These are phyloP conservation scores for Entoloma clypeatum DNA, from an alignment of 1,284 basidiomycete genomes.

Conservation along the genomic window DNA sequence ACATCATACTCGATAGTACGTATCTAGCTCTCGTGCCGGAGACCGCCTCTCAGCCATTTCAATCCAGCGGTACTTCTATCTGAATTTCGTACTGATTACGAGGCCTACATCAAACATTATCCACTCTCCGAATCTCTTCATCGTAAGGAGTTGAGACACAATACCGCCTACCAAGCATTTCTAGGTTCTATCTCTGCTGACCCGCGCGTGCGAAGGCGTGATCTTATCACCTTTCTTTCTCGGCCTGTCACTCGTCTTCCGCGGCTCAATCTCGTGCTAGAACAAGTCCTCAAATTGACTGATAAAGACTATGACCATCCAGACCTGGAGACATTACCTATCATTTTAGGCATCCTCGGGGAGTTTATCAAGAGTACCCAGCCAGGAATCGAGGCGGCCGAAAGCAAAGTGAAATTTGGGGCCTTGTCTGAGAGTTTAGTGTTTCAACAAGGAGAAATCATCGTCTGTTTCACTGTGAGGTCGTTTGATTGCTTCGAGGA, in stretches of 20 bases:
- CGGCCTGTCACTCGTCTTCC: constrained; percentile 81
- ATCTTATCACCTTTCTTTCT: constrained; percentile 76
- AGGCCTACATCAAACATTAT: constrained; percentile 79
- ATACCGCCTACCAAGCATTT: constrained; percentile 62
- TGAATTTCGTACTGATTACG: constrained; percentile 62
- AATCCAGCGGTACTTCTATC: constrained; percentile 38
- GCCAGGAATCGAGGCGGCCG: constrained; percentile 80
- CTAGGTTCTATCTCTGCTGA: constrained; percentile 59
- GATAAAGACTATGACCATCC: constrained; percentile 61
- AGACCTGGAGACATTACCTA: constrained; percentile 64
- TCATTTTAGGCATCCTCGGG: constrained; percentile 58
- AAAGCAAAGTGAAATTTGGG: constrained; percentile 82
- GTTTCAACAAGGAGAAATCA: constrained; percentile 73
- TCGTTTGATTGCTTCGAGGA: constrained; percentile 1
- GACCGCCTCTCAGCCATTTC: constrained; percentile 10
- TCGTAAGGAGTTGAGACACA: constrained; percentile 64
- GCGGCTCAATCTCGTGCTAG: constrained; percentile 69
- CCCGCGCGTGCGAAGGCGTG: constrained; percentile 69
- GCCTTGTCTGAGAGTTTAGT: constrained; percentile 68
- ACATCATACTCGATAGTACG: constrained; percentile 71
- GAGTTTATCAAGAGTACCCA: constrained; percentile 74
- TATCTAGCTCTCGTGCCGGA: constrained; percentile 6
- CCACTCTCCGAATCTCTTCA: constrained; percentile 78
- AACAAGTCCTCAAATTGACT: constrained; percentile 64
- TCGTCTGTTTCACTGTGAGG: constrained; percentile 43